Evolutionary conservation across 2,329 filamentous ascomycete species (phyloP), one percentile per base, ranked within the genome.

Genomic region (Didymella keratinophila): DNA sequence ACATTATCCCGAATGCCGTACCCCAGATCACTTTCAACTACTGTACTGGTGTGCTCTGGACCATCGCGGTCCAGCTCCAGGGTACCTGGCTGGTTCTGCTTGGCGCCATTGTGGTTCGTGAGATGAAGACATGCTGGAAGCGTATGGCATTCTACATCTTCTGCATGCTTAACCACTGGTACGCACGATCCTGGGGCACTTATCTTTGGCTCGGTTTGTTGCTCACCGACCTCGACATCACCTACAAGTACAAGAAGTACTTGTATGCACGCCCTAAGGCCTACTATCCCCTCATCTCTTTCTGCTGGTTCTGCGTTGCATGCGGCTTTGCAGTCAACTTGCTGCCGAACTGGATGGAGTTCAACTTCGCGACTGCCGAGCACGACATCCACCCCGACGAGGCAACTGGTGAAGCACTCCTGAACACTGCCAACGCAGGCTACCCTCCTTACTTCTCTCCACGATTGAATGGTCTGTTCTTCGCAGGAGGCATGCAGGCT

Each of bases 31-130:
- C 79, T 9, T 78, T 76, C 65, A 78, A 82, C 62, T 82, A 80
- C 69, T 82, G 81, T 58, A 81, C 80, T 0, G 80, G 80, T 67
- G 80, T 82, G 5, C 72, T 83, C 1, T 83, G 81, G 81, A 82
- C 80, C 3, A 81, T 83, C 30, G 79, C 81, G 0, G 79, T 83
- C 0, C 79, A 81, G 61, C 71, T 82, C 1, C 81, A 82, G 63
- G 80, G 78, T 36, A 75, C 79, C 2, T 82, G 80, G 76, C 69
- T 78, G n/a, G 75, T 78, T 2, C 66, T 83, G 2, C 66, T 79
- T 10, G 79, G 74, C 21, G 72, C 75, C 5, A 74, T 83, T 27
- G 69, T 83, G 21, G 72, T 82, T 30, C 75, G 74, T 36, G 79
- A 82, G 51, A 76, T 81, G 67, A 80, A 79, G 61, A 79, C 69